A percentile compares a stretch with the other conserved stretches of the same genome.
Evolutionary conservation across 306 rosid genomes (phyloP).

Genomic region (Alnus rubra): DNA sequence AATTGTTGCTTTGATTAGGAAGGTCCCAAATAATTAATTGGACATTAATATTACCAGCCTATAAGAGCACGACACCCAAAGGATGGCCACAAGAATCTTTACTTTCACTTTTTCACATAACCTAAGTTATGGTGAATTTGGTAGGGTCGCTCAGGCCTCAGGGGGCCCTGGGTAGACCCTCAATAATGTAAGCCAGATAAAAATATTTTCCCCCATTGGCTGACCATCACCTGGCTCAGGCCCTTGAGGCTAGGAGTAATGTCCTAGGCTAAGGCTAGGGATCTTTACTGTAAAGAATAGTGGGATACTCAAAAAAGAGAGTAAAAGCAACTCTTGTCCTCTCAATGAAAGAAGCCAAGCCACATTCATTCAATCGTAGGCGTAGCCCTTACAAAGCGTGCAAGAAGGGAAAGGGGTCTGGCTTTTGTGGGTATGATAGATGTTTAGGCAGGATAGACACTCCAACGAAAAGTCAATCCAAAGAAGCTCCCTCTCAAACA

Average conservation of each 20-base stretch:
- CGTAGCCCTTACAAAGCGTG: slow-evolving; percentile 14
- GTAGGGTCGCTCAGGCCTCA: background rate
- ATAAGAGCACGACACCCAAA: background rate
- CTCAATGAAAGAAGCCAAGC: background rate
- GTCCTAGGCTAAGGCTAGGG: background rate
- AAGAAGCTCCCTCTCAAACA: slow-evolving; percentile 26
- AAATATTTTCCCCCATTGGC: background rate
- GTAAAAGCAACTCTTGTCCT: slow-evolving; percentile 17
- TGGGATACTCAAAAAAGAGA: background rate
- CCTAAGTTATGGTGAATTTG: background rate
- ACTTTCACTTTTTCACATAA: background rate
- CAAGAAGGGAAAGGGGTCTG: slow-evolving; percentile 18
- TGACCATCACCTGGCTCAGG: background rate
- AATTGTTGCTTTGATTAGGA: background rate
- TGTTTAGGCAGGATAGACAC: slow-evolving; percentile 3
- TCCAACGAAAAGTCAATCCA: slow-evolving; percentile 32
- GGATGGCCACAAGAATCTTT: background rate
- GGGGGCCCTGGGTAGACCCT: background rate
- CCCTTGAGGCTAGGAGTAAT: slow-evolving; percentile 8
- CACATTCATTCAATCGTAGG: background rate
- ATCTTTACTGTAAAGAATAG: background rate
- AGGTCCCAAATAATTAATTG: background rate
- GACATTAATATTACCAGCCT: background rate
- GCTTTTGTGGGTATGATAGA: slow-evolving; percentile 22
- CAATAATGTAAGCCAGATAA: too few species aligned